Evolutionary conservation across 805 yeast genomes (phyloP).

Genomic region (Lipomyces sp.): DNA sequence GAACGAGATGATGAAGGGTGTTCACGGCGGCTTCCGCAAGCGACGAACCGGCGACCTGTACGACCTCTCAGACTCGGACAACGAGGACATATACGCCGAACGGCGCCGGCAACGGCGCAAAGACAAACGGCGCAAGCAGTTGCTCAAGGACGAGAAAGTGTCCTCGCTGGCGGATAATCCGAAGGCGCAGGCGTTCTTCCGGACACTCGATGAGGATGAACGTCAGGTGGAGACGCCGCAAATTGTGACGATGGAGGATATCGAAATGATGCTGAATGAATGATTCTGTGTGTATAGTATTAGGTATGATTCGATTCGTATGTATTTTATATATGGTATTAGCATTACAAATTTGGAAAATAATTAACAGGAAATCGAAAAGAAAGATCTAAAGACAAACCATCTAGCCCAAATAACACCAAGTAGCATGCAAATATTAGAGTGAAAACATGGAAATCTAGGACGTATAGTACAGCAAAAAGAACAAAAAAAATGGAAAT

Average conservation of each 20-base stretch:
- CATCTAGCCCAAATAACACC: neutral
- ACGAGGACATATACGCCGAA: constrained; percentile 52
- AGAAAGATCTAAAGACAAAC: neutral
- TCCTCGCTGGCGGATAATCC: constrained; percentile 47
- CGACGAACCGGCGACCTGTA: constrained; percentile 53
- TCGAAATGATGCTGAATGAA: constrained; percentile 15
- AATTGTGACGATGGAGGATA: constrained; percentile 11
- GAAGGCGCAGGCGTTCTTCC: constrained; percentile 64
- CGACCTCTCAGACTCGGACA: constrained; percentile 69
- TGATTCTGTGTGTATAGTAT: neutral
- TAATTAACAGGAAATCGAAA: neutral
- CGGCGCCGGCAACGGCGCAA: constrained; percentile 40
- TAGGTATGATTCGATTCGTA: neutral
- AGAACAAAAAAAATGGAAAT: neutral
- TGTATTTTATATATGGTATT: neutral
- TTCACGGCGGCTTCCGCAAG: constrained; percentile 58
- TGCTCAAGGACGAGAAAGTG: constrained; percentile 44
- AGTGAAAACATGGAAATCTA: neutral
- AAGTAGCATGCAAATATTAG: neutral
- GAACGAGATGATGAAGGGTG: constrained; percentile 59
- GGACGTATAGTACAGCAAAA: no score
- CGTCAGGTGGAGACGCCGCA: constrained; percentile 10
- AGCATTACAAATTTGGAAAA: no score
- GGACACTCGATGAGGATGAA: constrained; percentile 53
- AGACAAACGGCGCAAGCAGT: constrained; percentile 48